A percentile compares a stretch with the other conserved stretches of the same genome.
phyloP scores from a whole-genome alignment of 2,329 filamentous ascomycete genomes.

The Fusarium neocosmosporiellum region DNA sequence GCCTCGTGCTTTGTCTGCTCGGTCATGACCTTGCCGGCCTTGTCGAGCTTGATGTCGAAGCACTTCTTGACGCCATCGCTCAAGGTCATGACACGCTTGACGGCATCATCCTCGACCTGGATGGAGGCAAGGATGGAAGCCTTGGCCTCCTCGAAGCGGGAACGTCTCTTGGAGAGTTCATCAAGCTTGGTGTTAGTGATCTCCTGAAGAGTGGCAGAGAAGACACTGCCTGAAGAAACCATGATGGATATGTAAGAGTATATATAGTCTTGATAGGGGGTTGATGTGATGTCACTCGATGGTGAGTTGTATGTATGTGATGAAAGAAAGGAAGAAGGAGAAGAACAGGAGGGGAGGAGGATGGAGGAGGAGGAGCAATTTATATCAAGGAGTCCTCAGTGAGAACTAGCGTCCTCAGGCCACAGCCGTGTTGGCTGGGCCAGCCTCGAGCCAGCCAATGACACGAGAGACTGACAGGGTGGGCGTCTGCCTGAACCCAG shows the following conservation, averaged over 20 bases:
- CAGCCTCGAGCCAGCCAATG: not conserved
- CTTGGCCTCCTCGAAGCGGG: constrained; percentile 51
- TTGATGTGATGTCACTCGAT: not conserved
- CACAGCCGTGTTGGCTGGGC: not conserved
- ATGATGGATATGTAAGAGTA: constrained; percentile 24
- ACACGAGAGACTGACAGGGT: not conserved
- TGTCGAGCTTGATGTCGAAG: constrained; percentile 48
- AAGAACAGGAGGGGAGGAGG: not conserved
- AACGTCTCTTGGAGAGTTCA: constrained; percentile 55
- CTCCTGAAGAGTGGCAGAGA: constrained; percentile 56
- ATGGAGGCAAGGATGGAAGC: constrained; percentile 44
- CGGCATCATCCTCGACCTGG: constrained; percentile 39
- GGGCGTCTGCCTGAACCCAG: not conserved
- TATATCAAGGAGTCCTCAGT: constrained; percentile 21
- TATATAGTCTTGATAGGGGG: not conserved
- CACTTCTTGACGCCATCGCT: constrained; percentile 51
- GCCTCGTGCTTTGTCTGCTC: constrained; percentile 38
- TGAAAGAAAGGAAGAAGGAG: not conserved
- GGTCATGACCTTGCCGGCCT: constrained; percentile 39
- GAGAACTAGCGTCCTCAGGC: constrained; percentile 37
- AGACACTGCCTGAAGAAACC: constrained; percentile 49
- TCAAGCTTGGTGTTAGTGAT: constrained; percentile 58
- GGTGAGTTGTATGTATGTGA: not conserved
- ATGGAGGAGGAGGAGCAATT: constrained; percentile 2
- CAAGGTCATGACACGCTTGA: constrained; percentile 48